Evolutionary conservation across 352 stramenopile species (phyloP).

Genomic region (Globisporangium solare): DNA sequence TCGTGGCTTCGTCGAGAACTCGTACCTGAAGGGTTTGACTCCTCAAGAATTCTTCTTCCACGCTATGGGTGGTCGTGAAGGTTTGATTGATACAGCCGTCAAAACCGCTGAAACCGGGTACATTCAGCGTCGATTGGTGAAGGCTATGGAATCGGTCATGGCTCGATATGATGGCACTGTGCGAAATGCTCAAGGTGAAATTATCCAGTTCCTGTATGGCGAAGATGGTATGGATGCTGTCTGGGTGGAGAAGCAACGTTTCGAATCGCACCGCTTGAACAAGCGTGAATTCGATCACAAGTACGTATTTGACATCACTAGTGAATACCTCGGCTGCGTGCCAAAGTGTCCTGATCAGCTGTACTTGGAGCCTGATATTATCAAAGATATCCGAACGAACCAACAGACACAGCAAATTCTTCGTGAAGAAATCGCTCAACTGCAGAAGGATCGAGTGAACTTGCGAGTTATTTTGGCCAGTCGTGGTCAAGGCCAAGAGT

Average conservation of each 20-base stretch:
- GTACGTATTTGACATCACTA: slow-evolving; percentile 91
- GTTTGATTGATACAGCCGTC: slow-evolving; percentile 99
- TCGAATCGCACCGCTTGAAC: slow-evolving; percentile 87
- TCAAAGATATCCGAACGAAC: slow-evolving; percentile 91
- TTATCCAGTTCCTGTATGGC: slow-evolving; percentile 89
- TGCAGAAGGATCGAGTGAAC: slow-evolving; percentile 94
- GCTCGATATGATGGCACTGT: slow-evolving; percentile 98
- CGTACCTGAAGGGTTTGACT: slow-evolving; percentile 95
- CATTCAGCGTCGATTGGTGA: slow-evolving; percentile 99
- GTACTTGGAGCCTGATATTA: slow-evolving; percentile 83
- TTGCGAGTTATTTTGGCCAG: slow-evolving; percentile 94
- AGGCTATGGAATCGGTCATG: slow-evolving; percentile 99
- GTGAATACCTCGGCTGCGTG: slow-evolving; percentile 90
- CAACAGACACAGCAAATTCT: slow-evolving; percentile 92
- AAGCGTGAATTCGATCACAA: slow-evolving; percentile 93
- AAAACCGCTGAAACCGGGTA: slow-evolving; percentile 99
- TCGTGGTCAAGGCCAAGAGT: slow-evolving; percentile 92
- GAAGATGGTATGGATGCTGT: slow-evolving; percentile 99
- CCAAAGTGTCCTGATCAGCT: slow-evolving; percentile 81
- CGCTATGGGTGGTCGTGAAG: slow-evolving; percentile 98
- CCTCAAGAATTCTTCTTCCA: slow-evolving; percentile 99
- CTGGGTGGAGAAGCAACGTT: slow-evolving; percentile 99
- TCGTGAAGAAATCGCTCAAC: slow-evolving; percentile 90
- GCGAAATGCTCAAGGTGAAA: slow-evolving; percentile 90
- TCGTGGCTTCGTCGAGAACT: slow-evolving; percentile 99